These are phyloP conservation scores for Falciphora oryzae DNA, from an alignment of 2,329 filamentous ascomycete species.

Conservation along the genomic window DNA sequence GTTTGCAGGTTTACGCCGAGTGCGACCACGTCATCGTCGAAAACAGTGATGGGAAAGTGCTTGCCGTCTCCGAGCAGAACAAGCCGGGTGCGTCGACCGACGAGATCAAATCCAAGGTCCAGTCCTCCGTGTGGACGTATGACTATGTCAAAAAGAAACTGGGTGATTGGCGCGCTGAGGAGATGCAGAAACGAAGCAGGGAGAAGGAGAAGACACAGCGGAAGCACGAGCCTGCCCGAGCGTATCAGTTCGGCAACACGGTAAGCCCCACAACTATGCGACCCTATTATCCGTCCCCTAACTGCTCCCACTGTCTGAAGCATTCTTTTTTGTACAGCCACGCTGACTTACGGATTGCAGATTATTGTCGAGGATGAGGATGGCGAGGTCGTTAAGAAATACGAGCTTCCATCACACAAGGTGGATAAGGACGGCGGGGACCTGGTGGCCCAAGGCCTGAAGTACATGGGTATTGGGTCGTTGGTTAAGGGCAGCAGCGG, in stretches of 20 bases:
- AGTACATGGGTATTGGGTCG: slow-evolving; percentile 48
- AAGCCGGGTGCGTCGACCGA: slow-evolving; percentile 22
- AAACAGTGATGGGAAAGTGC: slow-evolving; percentile 79
- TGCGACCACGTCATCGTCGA: slow-evolving; percentile 76
- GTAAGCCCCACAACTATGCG: slow-evolving; percentile 33
- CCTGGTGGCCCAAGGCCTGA: slow-evolving; percentile 39
- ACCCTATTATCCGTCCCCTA: neutral
- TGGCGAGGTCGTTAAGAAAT: slow-evolving; percentile 80
- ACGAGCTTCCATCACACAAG: slow-evolving; percentile 61
- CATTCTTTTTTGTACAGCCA: neutral
- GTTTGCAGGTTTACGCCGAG: slow-evolving; percentile 72
- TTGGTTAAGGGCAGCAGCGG: slow-evolving; percentile 33
- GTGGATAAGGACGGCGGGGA: slow-evolving; percentile 33
- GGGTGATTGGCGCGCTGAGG: slow-evolving; percentile 49
- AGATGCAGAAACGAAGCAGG: slow-evolving; percentile 62
- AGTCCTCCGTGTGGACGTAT: slow-evolving; percentile 34
- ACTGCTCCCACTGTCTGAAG: neutral
- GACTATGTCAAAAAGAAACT: slow-evolving; percentile 44
- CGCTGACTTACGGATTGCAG: slow-evolving; percentile 25
- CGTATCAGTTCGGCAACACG: slow-evolving; percentile 80
- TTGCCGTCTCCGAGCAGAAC: slow-evolving; percentile 45
- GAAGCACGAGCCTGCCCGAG: slow-evolving; percentile 66
- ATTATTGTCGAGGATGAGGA: slow-evolving; percentile 84
- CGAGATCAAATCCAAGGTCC: slow-evolving; percentile 28
- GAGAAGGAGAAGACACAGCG: slow-evolving; percentile 49